Percentiles rank a stretch among this genome's conserved stretches.
Evolutionary conservation across 805 yeast species (phyloP).

Genomic region (Candida taoyuanica): DNA sequence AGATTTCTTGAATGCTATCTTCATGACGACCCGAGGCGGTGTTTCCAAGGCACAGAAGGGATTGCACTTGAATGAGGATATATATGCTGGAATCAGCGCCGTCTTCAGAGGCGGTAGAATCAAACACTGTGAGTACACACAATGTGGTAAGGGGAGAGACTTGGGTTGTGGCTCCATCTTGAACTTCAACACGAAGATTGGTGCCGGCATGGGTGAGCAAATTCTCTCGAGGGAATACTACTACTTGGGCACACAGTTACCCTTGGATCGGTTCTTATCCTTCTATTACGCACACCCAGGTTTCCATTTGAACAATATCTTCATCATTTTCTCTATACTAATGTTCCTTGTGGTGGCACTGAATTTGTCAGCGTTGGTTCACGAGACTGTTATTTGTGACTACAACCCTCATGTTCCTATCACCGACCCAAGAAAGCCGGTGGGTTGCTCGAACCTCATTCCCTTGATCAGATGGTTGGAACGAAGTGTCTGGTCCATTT

Average conservation of each 20-base stretch:
- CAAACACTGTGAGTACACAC: constrained; percentile 74
- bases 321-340: constrained; percentile 64
- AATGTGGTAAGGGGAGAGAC: constrained; percentile 86
- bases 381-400: constrained; percentile 57
- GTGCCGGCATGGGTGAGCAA: constrained; percentile 91
- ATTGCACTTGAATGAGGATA: constrained; percentile 78
- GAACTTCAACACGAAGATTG: constrained; percentile 79
- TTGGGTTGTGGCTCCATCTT: constrained; percentile 79
- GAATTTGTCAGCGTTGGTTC: constrained; percentile 60
- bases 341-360: constrained; percentile 53
- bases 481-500: constrained; percentile 67
- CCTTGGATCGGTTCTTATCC: constrained; percentile 72
- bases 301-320: constrained; percentile 74
- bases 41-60: constrained; percentile 84
- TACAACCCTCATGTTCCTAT: constrained; percentile 54
- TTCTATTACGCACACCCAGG: constrained; percentile 87
- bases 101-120: constrained; percentile 76
- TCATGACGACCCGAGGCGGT: constrained; percentile 84
- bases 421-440: constrained; percentile 58
- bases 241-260: constrained; percentile 71
- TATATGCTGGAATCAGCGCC: constrained; percentile 83
- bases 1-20: constrained; percentile 68
- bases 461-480: constrained; percentile 75
- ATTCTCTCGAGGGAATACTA: constrained; percentile 78
- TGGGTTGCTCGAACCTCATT: constrained; percentile 64